Conservation (phyloP, 2,329 filamentous ascomycete species). For the Tolypocladium album region DNA sequence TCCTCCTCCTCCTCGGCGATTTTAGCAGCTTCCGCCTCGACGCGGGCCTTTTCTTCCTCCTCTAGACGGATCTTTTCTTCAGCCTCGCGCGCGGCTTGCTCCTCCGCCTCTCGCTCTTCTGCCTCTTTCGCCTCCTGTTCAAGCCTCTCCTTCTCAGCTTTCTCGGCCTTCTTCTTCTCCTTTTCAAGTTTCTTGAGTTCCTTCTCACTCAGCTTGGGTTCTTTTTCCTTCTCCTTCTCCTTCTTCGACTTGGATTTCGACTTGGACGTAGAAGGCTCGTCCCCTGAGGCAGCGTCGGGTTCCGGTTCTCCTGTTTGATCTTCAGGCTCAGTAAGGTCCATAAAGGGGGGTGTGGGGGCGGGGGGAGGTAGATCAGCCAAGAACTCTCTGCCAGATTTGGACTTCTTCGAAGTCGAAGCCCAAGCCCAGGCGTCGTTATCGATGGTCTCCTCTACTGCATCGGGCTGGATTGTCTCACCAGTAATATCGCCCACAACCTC, state of each 20-base stretch:
- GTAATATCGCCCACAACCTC: slow-evolving; percentile 35
- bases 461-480: slow-evolving; percentile 34
- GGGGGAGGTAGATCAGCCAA: slow-evolving; percentile 33
- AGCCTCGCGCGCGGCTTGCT: slow-evolving; percentile 15
- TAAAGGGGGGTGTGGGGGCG: slow-evolving; percentile 34
- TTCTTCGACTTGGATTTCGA: slow-evolving; percentile 28
- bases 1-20: slow-evolving; percentile 23
- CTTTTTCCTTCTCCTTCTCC: slow-evolving; percentile 20
- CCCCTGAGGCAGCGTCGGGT: slow-evolving; percentile 23
- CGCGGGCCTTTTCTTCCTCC: slow-evolving; percentile 15
- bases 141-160: slow-evolving; percentile 24
- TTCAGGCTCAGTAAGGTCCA: slow-evolving; percentile 32
- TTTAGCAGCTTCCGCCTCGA: slow-evolving; percentile 10
- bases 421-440: slow-evolving; percentile 33
- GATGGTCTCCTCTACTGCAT: slow-evolving; percentile 32
- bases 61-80: slow-evolving; percentile 17
- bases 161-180: slow-evolving; percentile 31
- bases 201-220: slow-evolving; percentile 35
- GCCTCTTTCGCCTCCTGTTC: slow-evolving; percentile 14
- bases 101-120: slow-evolving; percentile 17
- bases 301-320: slow-evolving; percentile 23
- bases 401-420: slow-evolving; percentile 27
- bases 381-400: slow-evolving; percentile 26
- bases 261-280: slow-evolving; percentile 18
- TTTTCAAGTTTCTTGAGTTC: slow-evolving; percentile 41